These are phyloP conservation scores for Hygrophorus pudorinus DNA, from an alignment of 768 basidiomycete species.

Conservation along the genomic window DNA sequence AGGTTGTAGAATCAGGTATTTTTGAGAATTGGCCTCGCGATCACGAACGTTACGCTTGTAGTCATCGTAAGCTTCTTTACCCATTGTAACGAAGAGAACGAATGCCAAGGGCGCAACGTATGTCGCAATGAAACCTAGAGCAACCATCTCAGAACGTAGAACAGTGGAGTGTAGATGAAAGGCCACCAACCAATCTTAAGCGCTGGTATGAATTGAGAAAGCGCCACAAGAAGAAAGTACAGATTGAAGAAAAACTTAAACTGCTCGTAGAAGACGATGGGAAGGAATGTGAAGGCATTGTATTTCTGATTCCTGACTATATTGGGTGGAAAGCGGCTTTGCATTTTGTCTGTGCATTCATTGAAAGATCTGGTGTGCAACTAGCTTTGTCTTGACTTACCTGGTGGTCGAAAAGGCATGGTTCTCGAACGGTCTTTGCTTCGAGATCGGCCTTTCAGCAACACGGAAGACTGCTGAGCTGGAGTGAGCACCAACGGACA, in stretches of 20 bases:
- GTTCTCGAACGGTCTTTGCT: slow-evolving; percentile 66
- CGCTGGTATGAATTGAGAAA: slow-evolving; percentile 92
- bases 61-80: slow-evolving; percentile 98
- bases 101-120: slow-evolving; percentile 96
- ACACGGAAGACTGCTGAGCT: slow-evolving; percentile 12
- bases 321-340: slow-evolving; percentile 72
- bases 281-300: slow-evolving; percentile 92
- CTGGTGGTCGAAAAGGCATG: slow-evolving; percentile 67
- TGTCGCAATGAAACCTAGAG: slow-evolving; percentile 82
- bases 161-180: slow-evolving; percentile 4
- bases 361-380: background rate
- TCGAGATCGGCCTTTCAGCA: slow-evolving; percentile 19
- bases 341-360: slow-evolving; percentile 49
- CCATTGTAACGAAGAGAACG: slow-evolving; percentile 91
- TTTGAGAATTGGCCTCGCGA: slow-evolving; percentile 89
- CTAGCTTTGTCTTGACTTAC: slow-evolving; percentile 23
- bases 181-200: slow-evolving; percentile 75
- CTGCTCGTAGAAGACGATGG: slow-evolving; percentile 95
- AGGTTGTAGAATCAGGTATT: slow-evolving; percentile 70
- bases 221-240: slow-evolving; percentile 93
- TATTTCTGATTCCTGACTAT: slow-evolving; percentile 97
- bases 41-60: slow-evolving; percentile 91
- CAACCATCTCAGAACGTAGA: background rate
- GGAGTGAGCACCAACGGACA: slow-evolving; percentile 5
- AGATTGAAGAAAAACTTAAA: slow-evolving; percentile 99